Conservation (phyloP, 2,329 filamentous ascomycete species). For the Scleromitrula shiraiana region DNA sequence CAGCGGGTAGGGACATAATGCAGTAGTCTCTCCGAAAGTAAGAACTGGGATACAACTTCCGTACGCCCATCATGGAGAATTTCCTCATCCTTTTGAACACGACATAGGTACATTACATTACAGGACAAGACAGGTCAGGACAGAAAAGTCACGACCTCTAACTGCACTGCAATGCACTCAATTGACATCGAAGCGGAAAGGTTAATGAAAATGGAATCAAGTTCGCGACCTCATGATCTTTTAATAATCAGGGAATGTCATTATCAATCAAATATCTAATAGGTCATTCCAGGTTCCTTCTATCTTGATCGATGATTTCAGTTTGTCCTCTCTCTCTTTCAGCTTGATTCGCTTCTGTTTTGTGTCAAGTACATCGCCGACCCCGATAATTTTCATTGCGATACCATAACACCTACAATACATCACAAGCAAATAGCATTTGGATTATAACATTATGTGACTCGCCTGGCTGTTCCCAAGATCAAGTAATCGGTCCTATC, state of each 20-base stretch:
- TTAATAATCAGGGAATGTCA: too few species aligned
- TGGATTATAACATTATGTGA: background rate
- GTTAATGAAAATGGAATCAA: too few species aligned
- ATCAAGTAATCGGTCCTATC: slow-evolving; percentile 3
- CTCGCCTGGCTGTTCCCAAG: background rate
- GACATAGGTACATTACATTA: background rate
- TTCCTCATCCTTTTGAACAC: background rate
- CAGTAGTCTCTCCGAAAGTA: background rate
- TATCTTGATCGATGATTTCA: too few species aligned
- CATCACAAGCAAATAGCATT: too few species aligned
- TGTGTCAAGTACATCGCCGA: background rate
- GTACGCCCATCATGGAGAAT: background rate
- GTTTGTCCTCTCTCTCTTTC: background rate
- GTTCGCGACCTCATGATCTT: too few species aligned
- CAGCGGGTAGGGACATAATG: slow-evolving; percentile 3
- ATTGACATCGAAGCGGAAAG: too few species aligned
- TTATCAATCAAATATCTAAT: too few species aligned
- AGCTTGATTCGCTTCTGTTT: background rate
- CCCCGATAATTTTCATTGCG: background rate
- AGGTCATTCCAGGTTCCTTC: too few species aligned
- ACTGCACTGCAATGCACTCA: too few species aligned
- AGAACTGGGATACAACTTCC: background rate
- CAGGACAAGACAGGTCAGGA: too few species aligned
- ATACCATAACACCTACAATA: background rate
- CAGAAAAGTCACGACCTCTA: too few species aligned